Evolutionary conservation across 306 rosid species (phyloP).

Genomic region (Acacia melanoxylon): DNA sequence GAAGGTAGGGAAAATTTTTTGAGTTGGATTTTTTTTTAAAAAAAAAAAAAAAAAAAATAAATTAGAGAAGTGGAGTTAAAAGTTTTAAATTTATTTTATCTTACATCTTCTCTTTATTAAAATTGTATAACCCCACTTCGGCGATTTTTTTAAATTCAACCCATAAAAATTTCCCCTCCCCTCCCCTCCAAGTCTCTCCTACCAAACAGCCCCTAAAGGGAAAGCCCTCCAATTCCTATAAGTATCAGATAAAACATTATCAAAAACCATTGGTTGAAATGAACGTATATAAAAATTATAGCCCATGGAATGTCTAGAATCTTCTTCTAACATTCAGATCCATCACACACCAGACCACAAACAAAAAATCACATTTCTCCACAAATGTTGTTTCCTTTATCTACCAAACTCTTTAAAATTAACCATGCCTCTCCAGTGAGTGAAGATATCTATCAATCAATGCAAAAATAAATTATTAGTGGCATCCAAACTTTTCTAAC

Average conservation of each 20-base stretch:
- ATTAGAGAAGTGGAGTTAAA: too few relatives aligned
- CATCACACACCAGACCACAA: background rate
- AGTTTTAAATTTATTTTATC: too few relatives aligned
- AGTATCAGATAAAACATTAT: background rate
- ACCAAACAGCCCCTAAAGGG: too few relatives aligned
- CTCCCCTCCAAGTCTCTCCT: too few relatives aligned
- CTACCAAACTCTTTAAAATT: background rate
- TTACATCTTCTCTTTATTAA: too few relatives aligned
- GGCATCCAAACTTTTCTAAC: constrained; percentile 8
- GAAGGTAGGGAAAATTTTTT: too few relatives aligned
- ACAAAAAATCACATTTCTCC: background rate
- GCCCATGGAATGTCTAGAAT: background rate
- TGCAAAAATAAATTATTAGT: constrained; percentile 2
- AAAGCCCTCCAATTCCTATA: background rate
- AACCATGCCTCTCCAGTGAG: background rate
- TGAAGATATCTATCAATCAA: background rate
- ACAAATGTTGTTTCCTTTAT: background rate
- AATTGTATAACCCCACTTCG: too few relatives aligned
- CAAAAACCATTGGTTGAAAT: background rate
- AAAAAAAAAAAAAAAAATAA: too few relatives aligned
- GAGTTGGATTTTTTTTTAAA: too few relatives aligned
- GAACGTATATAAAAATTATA: background rate
- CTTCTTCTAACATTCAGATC: background rate
- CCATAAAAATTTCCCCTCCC: too few relatives aligned
- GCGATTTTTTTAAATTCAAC: too few relatives aligned